phyloP scores from a whole-genome alignment of 371 early-diverging fungal species.

The Actinomucor elegans region DNA sequence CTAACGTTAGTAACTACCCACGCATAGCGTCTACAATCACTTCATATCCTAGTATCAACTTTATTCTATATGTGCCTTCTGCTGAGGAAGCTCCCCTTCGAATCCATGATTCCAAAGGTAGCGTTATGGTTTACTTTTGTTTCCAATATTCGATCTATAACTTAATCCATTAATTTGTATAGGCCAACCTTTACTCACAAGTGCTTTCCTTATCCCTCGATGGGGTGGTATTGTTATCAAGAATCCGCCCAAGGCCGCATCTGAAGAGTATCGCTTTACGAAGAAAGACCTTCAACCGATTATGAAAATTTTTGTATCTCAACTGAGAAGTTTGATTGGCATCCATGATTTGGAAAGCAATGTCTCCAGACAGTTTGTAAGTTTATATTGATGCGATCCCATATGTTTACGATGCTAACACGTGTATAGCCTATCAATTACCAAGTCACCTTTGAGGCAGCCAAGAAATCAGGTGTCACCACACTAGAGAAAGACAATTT shows the following conservation, averaged over 20 bases:
- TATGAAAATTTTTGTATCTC: constrained; percentile 77
- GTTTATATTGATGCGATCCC: background rate
- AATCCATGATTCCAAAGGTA: constrained; percentile 59
- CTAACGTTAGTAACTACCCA: too few relatives aligned
- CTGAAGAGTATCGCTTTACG: constrained; percentile 28
- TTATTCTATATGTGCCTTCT: constrained; percentile 83
- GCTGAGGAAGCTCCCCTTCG: constrained; percentile 65
- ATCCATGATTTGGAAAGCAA: constrained; percentile 48
- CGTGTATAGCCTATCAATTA: constrained; percentile 2
- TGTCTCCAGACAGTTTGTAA: constrained; percentile 4
- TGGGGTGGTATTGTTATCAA: constrained; percentile 91
- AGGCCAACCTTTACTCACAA: constrained; percentile 49
- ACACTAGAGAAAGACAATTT: constrained; percentile 77
- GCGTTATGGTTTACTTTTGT: background rate
- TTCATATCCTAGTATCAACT: constrained; percentile 79
- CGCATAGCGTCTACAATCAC: constrained; percentile 83
- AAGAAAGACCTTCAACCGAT: constrained; percentile 63
- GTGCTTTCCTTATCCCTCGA: constrained; percentile 86
- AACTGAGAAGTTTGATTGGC: constrained; percentile 81
- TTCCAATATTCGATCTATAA: background rate
- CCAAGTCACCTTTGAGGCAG: constrained; percentile 17
- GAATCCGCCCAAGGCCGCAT: constrained; percentile 47
- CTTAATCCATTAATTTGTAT: background rate
- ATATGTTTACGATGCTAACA: background rate
- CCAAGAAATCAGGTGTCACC: constrained; percentile 30